Evolutionary conservation across 1,284 basidiomycete genomes (phyloP).

Genomic region (Sparassis latifolia): DNA sequence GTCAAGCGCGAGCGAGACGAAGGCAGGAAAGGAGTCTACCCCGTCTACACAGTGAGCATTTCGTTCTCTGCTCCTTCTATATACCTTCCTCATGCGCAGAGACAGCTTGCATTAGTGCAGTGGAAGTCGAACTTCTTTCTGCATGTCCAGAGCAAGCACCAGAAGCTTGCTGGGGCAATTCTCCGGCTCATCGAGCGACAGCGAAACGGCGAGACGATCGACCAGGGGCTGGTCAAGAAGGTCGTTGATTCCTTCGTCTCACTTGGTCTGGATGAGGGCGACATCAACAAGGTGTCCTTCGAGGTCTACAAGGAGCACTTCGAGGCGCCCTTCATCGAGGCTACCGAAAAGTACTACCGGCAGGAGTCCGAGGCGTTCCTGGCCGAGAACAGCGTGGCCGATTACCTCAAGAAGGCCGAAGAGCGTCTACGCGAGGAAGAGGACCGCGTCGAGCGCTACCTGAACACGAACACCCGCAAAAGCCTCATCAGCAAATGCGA

Average conservation of each 20-base stretch:
- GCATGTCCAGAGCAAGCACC: constrained; percentile 75
- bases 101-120: constrained; percentile 87
- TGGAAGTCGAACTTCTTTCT: constrained; percentile 94
- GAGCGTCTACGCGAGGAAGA: constrained; percentile 91
- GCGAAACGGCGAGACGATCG: constrained; percentile 91
- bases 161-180: constrained; percentile 83
- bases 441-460: constrained; percentile 90
- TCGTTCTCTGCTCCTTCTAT: constrained; percentile 1
- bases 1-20: constrained; percentile 98
- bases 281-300: constrained; percentile 88
- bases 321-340: constrained; percentile 83
- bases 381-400: constrained; percentile 85
- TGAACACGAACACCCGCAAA: constrained; percentile 85
- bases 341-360: constrained; percentile 90
- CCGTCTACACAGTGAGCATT: constrained; percentile 80
- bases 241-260: constrained; percentile 97
- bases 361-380: constrained; percentile 90
- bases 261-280: constrained; percentile 87
- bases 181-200: constrained; percentile 89
- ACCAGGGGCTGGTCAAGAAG: constrained; percentile 91
- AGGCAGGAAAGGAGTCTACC: constrained; percentile 92
- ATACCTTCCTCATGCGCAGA: background rate
- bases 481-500: constrained; percentile 89
- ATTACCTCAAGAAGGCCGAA: constrained; percentile 97
- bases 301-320: constrained; percentile 94